Percentiles rank a stretch among this genome's conserved stretches.
phyloP scores from a whole-genome alignment of 2,329 filamentous ascomycete species.

The Microcera coccophila region DNA sequence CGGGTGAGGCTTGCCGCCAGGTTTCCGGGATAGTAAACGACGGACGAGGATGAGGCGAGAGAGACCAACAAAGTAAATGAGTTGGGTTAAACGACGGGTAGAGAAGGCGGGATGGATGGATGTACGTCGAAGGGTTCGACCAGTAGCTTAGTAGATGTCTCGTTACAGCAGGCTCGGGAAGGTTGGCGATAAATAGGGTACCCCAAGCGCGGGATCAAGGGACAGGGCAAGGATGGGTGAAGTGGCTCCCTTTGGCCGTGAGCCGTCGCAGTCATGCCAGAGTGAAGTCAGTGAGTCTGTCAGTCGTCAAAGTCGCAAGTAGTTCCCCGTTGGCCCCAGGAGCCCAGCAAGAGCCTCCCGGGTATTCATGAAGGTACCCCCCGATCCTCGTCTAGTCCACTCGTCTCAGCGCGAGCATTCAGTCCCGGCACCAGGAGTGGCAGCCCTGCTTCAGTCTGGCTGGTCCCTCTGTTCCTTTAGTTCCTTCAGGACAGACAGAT shows the following conservation, averaged over 20 bases:
- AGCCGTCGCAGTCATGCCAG: conserved; percentile 24
- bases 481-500: background rate
- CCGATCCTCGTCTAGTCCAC: conserved; percentile 17
- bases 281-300: conserved; percentile 14
- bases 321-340: background rate
- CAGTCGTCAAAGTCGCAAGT: background rate
- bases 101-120: conserved; percentile 12
- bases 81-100: conserved; percentile 8
- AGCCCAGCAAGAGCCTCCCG: background rate
- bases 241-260: conserved; percentile 12
- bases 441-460: background rate
- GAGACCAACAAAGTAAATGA: conserved; percentile 21
- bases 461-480: background rate
- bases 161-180: conserved; percentile 23
- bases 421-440: conserved; percentile 22
- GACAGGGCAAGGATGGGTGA: conserved; percentile 14
- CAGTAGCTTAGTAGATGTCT: conserved; percentile 4
- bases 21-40: conserved; percentile 20
- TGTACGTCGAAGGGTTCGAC: conserved; percentile 18
- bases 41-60: conserved; percentile 23
- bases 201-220: conserved; percentile 15
- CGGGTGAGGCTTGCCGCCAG: conserved; percentile 21
- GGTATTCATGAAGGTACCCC: background rate
- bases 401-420: conserved; percentile 7
- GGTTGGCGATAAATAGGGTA: conserved; percentile 27